Evolutionary conservation across 768 basidiomycete genomes (phyloP).

Genomic region (Obba rivulosa): DNA sequence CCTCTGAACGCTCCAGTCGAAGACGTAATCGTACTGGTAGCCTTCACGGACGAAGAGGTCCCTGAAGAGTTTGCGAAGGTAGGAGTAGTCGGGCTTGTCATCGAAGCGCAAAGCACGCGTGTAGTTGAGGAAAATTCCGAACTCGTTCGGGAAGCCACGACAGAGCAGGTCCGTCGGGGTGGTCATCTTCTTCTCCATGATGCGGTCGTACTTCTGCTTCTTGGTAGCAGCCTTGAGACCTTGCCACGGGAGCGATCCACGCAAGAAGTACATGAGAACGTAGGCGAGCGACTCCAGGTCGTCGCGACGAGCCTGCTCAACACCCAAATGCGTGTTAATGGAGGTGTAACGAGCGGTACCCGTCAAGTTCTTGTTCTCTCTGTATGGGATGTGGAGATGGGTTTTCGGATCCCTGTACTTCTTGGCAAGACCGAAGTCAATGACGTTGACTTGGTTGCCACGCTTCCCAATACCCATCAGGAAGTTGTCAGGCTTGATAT

Average conservation of each 20-base stretch:
- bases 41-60: constrained; percentile 96
- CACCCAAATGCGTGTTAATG: constrained; percentile 98
- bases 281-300: constrained; percentile 98
- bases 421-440: constrained; percentile 98
- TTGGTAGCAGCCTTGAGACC: constrained; percentile 99
- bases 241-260: constrained; percentile 97
- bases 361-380: constrained; percentile 99
- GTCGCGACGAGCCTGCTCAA: constrained; percentile 96
- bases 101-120: constrained; percentile 98
- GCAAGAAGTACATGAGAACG: constrained; percentile 99
- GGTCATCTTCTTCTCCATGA: constrained; percentile 99
- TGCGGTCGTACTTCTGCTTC: constrained; percentile 99
- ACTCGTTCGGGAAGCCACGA: constrained; percentile 99
- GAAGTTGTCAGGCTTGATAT: constrained; percentile 99
- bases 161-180: constrained; percentile 95
- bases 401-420: constrained; percentile 99
- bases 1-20: constrained; percentile 95
- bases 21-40: constrained; percentile 99
- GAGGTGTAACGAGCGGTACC: constrained; percentile 99
- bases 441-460: constrained; percentile 98
- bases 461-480: constrained; percentile 99
- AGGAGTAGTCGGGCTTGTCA: constrained; percentile 99
- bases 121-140: constrained; percentile 98
- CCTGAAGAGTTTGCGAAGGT: constrained; percentile 98
- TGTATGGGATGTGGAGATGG: constrained; percentile 98